Conservation (phyloP, 306 rosid genomes). For the Delonix regia region DNA sequence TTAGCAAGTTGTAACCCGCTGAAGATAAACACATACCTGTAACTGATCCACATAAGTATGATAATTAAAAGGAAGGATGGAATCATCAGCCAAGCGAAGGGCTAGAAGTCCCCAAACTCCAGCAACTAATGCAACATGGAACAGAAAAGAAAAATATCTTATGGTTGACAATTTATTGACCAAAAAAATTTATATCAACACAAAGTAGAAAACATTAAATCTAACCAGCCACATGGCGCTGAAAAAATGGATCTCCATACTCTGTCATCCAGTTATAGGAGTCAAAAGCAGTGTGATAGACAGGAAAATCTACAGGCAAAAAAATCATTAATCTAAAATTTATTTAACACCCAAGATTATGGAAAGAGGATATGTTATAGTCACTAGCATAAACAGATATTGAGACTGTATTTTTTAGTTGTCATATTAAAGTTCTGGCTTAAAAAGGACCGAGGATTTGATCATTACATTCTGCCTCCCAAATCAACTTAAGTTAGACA, state of each 20-base stretch:
- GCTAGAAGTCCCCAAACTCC: slow-evolving; percentile 95
- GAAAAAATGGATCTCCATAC: slow-evolving; percentile 89
- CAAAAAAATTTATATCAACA: neutral
- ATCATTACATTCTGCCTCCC: slow-evolving; percentile 14
- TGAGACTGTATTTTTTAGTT: neutral
- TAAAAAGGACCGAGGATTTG: neutral
- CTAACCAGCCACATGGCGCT: slow-evolving; percentile 85
- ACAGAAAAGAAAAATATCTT: slow-evolving; percentile 22
- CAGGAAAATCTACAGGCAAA: slow-evolving; percentile 80
- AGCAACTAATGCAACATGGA: slow-evolving; percentile 57
- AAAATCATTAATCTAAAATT: slow-evolving; percentile 20
- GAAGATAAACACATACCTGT: slow-evolving; percentile 53
- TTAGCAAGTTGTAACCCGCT: slow-evolving; percentile 10
- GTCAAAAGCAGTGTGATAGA: slow-evolving; percentile 92
- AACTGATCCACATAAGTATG: slow-evolving; percentile 74
- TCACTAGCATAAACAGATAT: neutral
- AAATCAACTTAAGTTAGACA: neutral
- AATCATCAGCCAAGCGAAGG: slow-evolving; percentile 80
- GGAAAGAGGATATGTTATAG: neutral
- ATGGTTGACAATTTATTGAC: slow-evolving; percentile 15
- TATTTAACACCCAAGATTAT: neutral
- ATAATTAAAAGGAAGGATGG: slow-evolving; percentile 76
- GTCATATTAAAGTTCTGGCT: neutral
- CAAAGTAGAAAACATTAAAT: slow-evolving; percentile 13
- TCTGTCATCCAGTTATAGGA: slow-evolving; percentile 87